Conservation (phyloP, 352 stramenopile genomes). For the Phytopythium vexans region DNA sequence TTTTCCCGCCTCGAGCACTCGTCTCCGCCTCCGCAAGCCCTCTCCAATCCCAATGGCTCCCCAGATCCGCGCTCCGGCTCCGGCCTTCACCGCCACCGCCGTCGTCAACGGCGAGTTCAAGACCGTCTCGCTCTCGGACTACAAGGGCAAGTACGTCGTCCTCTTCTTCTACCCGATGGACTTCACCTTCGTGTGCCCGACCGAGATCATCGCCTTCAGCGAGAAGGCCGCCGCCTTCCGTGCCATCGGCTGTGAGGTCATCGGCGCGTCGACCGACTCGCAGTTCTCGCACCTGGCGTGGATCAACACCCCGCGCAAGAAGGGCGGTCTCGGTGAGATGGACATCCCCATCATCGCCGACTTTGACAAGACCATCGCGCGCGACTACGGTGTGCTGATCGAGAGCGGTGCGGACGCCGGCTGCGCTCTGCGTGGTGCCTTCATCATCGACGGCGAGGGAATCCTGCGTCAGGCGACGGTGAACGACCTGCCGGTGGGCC, state of each 20-base stretch:
- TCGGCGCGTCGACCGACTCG: constrained; percentile 82
- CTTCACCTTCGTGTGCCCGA: constrained; percentile 92
- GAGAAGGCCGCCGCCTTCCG: constrained; percentile 82
- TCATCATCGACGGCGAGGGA: constrained; percentile 90
- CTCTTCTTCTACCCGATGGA: constrained; percentile 93
- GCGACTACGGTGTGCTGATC: constrained; percentile 84
- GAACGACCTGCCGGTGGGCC: constrained; percentile 86
- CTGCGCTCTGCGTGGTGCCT: constrained; percentile 83
- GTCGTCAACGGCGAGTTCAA: constrained; percentile 85
- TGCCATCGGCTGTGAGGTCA: constrained; percentile 69
- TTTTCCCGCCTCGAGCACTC: not conserved
- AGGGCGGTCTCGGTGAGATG: constrained; percentile 88
- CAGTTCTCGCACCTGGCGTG: constrained; percentile 88
- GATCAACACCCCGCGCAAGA: constrained; percentile 88
- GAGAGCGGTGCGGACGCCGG: constrained; percentile 61
- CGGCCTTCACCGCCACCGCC: constrained; percentile 75
- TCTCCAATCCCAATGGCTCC: constrained; percentile 34
- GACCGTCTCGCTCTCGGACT: constrained; percentile 79
- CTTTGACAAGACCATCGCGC: constrained; percentile 80
- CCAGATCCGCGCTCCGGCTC: constrained; percentile 66
- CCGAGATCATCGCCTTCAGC: constrained; percentile 89
- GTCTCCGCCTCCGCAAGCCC: not conserved
- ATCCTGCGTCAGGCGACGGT: constrained; percentile 83
- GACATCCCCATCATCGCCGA: constrained; percentile 91
- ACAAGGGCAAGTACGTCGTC: constrained; percentile 89